Conservation (phyloP, 306 rosid species). For the Gastrolobium villosum region DNA sequence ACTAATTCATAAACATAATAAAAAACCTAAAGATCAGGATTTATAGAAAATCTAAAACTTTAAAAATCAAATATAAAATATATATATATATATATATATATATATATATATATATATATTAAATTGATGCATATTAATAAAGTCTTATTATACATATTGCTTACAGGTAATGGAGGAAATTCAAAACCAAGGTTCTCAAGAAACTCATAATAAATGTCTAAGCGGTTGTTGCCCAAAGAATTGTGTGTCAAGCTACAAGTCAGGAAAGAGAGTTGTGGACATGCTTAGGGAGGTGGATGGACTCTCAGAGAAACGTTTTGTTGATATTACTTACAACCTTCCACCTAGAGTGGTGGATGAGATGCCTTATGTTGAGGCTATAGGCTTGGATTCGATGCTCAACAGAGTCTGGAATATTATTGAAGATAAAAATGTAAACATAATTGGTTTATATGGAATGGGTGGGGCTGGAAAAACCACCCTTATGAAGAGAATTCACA, state of each 20-base stretch:
- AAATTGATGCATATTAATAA: too few species aligned
- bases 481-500: slow-evolving; percentile 3
- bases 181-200: not conserved
- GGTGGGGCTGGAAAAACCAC: slow-evolving; percentile 37
- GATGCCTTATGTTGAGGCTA: not conserved
- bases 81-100: too few species aligned
- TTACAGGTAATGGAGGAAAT: not conserved
- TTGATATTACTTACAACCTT: not conserved
- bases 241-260: slow-evolving; percentile 3
- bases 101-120: too few species aligned
- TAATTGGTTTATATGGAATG: slow-evolving; percentile 45
- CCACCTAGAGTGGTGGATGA: not conserved
- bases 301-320: not conserved
- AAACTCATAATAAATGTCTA: slow-evolving; percentile 8
- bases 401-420: slow-evolving; percentile 3
- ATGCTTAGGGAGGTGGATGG: not conserved
- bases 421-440: not conserved
- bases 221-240: slow-evolving; percentile 17
- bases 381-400: slow-evolving; percentile 18
- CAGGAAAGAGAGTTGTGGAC: not conserved
- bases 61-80: too few species aligned
- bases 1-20: too few species aligned
- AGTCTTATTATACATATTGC: too few species aligned
- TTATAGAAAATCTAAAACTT: too few species aligned
- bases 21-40: too few species aligned